These are phyloP conservation scores for Solanum appendiculatum DNA, from an alignment of 257 asterid species.

Conservation along the genomic window DNA sequence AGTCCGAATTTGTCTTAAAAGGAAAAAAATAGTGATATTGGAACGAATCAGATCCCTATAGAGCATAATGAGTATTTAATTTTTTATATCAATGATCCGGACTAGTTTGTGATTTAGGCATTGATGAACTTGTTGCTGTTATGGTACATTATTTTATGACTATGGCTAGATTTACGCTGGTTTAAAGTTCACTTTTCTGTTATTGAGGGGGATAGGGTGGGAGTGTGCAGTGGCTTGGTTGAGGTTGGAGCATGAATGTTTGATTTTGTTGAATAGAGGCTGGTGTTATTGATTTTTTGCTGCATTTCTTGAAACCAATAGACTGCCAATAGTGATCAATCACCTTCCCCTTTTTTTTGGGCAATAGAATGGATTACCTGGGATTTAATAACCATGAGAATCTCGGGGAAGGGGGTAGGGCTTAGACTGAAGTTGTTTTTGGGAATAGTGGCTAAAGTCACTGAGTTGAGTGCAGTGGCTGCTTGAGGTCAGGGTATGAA, in stretches of 20 bases:
- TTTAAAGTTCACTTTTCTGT: neutral
- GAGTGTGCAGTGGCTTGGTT: neutral
- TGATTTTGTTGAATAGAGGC: neutral
- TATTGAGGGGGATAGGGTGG: neutral
- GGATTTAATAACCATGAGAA: neutral
- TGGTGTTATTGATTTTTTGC: neutral
- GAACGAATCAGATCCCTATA: neutral
- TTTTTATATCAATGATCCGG: neutral
- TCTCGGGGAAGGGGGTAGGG: neutral
- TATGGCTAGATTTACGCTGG: neutral
- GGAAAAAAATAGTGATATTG: neutral
- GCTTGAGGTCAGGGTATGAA: neutral
- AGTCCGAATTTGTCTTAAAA: neutral
- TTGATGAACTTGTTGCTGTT: neutral
- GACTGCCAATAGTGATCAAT: neutral
- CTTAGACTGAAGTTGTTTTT: neutral
- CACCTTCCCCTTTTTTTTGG: neutral
- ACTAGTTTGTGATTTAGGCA: neutral
- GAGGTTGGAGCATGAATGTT: neutral
- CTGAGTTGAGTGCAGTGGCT: neutral
- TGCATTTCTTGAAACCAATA: neutral
- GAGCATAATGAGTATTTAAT: neutral
- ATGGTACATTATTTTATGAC: neutral
- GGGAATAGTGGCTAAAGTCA: neutral
- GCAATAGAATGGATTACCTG: neutral